A percentile compares a stretch with the other conserved stretches of the same genome.
phyloP scores from a whole-genome alignment of 1,139 yeast genomes.

The Candida sojae region DNA sequence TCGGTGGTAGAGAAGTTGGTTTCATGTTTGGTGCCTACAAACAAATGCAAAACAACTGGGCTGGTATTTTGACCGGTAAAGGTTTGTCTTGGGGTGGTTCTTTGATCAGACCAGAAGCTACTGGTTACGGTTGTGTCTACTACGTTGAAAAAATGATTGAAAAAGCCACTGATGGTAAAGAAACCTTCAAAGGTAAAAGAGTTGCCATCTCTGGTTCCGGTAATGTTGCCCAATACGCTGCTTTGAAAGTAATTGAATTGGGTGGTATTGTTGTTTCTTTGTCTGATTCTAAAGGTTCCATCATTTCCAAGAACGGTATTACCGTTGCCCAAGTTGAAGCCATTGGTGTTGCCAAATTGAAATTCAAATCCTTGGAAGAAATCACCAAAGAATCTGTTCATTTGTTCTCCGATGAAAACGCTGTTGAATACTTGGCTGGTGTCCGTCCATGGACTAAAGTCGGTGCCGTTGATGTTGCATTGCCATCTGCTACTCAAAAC shows the following conservation, averaged over 20 bases:
- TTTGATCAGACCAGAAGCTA: constrained; percentile 97
- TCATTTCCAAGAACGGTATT: constrained; percentile 76
- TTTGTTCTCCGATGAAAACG: constrained; percentile 54
- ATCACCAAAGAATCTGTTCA: constrained; percentile 58
- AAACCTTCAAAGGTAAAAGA: constrained; percentile 86
- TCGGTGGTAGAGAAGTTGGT: constrained; percentile 91
- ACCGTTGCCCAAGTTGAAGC: constrained; percentile 76
- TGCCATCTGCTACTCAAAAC: constrained; percentile 98
- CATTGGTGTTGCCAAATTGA: constrained; percentile 79
- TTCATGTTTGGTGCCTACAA: constrained; percentile 97
- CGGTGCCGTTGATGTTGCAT: constrained; percentile 91
- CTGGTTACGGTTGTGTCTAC: constrained; percentile 97
- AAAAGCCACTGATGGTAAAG: constrained; percentile 86
- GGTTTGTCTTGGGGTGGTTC: constrained; percentile 99
- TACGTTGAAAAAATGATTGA: constrained; percentile 98
- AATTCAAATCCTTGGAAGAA: constrained; percentile 75
- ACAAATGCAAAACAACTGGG: constrained; percentile 87
- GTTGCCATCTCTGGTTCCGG: constrained; percentile 98
- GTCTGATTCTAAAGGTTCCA: constrained; percentile 92
- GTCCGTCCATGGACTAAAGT: constrained; percentile 96
- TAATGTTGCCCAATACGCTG: constrained; percentile 99
- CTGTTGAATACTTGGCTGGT: constrained; percentile 80
- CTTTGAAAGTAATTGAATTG: constrained; percentile 92
- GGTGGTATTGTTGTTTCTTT: constrained; percentile 94
- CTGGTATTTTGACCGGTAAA: constrained; percentile 98